phyloP scores from a whole-genome alignment of 768 basidiomycete genomes.

The Pisolithus microcarpus region DNA sequence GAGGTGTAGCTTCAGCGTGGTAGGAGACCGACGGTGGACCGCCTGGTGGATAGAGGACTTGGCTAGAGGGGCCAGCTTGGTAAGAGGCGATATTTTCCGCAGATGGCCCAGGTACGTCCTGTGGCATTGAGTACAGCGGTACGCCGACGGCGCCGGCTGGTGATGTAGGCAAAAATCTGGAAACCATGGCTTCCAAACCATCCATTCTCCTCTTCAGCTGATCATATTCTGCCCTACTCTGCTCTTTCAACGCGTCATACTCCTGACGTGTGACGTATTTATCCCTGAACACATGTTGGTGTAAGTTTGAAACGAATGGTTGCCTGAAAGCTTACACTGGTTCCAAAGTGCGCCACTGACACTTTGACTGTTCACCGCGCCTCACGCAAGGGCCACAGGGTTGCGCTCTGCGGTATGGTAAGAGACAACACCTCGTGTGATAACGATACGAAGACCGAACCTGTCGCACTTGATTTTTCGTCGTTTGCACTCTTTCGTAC shows the following conservation, averaged over 20 bases:
- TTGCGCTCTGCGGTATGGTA: conserved; percentile 46
- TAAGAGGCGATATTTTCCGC: conserved; percentile 20
- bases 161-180: conserved; percentile 29
- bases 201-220: conserved; percentile 63
- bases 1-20: conserved; percentile 17
- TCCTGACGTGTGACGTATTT: conserved; percentile 76
- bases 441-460: conserved; percentile 31
- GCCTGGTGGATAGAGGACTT: conserved; percentile 19
- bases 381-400: conserved; percentile 78
- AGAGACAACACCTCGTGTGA: conserved; percentile 14
- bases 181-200: conserved; percentile 50
- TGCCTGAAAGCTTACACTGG: conserved; percentile 69
- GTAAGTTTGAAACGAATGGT: conserved; percentile 31
- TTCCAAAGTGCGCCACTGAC: conserved; percentile 79
- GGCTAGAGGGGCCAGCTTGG: conserved; percentile 21
- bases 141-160: conserved; percentile 20
- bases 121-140: conserved; percentile 24
- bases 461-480: conserved; percentile 87
- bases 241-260: conserved; percentile 65
- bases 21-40: conserved; percentile 19
- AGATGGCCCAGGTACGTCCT: conserved; percentile 25
- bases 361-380: conserved; percentile 73
- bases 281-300: conserved; percentile 39
- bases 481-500: conserved; percentile 65
- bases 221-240: conserved; percentile 32